Evolutionary conservation across 1,139 yeast genomes (phyloP).

Genomic region (Nakaseomyces nivariensis): DNA sequence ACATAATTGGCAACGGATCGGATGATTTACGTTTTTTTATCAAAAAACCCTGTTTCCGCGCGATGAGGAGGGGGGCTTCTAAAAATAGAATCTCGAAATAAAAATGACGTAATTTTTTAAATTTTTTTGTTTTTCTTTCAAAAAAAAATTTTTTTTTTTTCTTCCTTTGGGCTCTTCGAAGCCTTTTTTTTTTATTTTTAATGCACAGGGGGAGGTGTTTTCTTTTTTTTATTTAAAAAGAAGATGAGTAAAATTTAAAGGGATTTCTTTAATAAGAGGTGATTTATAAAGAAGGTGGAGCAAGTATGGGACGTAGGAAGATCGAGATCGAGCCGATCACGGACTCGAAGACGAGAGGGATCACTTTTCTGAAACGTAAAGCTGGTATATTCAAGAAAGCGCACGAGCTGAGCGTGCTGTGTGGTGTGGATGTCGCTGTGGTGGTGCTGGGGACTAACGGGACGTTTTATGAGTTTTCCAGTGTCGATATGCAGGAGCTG

Average conservation of each 20-base stretch:
- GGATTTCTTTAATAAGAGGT: too few relatives aligned
- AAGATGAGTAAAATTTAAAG: too few relatives aligned
- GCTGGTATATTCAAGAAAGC: conserved; percentile 96
- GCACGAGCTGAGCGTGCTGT: conserved; percentile 82
- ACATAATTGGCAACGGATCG: background rate
- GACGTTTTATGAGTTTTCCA: conserved; percentile 65
- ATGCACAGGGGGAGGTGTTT: too few relatives aligned
- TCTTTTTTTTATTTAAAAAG: too few relatives aligned
- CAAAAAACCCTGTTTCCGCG: too few relatives aligned
- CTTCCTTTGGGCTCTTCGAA: too few relatives aligned
- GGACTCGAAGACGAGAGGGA: conserved; percentile 81
- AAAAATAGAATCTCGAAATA: too few relatives aligned
- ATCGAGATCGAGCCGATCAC: conserved; percentile 86
- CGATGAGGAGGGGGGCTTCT: too few relatives aligned
- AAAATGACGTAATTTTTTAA: background rate
- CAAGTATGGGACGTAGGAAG: conserved; percentile 97
- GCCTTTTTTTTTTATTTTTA: too few relatives aligned
- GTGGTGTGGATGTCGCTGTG: conserved; percentile 89
- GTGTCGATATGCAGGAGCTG: conserved; percentile 57
- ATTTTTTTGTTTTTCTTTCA: too few relatives aligned
- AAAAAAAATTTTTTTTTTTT: too few relatives aligned
- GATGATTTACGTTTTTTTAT: background rate
- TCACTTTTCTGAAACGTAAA: conserved; percentile 86
- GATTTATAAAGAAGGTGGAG: background rate
- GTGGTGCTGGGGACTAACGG: conserved; percentile 78